Evolutionary conservation across 108 stramenopile genomes (phyloP).

Genomic region (Asterionellopsis glacialis): DNA sequence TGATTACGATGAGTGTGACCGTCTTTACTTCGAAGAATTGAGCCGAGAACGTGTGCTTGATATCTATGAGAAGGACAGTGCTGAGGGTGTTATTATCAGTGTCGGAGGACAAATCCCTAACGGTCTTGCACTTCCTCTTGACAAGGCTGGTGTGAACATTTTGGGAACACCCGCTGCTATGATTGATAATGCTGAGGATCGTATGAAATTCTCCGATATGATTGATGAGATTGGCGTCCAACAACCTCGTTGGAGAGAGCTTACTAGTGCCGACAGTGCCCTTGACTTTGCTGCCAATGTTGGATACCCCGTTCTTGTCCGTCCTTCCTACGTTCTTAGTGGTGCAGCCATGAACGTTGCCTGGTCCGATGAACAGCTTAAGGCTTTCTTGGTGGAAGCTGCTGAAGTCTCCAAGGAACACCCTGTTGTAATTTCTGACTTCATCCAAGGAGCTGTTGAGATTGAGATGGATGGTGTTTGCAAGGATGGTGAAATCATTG

Average conservation of each 20-base stretch:
- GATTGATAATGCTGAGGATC: constrained; percentile 99
- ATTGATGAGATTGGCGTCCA: constrained; percentile 95
- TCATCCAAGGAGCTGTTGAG: constrained; percentile 92
- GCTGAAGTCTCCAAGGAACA: constrained; percentile 93
- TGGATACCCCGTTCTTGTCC: constrained; percentile 93
- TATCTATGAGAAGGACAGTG: constrained; percentile 88
- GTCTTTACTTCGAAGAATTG: constrained; percentile 98
- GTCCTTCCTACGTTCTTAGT: constrained; percentile 95
- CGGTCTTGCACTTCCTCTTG: constrained; percentile 91
- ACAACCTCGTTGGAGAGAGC: constrained; percentile 95
- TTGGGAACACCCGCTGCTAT: constrained; percentile 90
- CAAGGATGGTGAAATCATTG: constrained; percentile 91
- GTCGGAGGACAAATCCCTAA: constrained; percentile 97
- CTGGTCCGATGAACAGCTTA: constrained; percentile 86
- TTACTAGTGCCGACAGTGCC: constrained; percentile 81
- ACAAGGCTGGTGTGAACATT: constrained; percentile 88
- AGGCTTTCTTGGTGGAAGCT: constrained; percentile 84
- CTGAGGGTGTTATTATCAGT: constrained; percentile 87
- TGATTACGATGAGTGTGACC: constrained; percentile 99
- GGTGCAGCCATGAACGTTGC: constrained; percentile 99
- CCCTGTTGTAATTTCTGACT: constrained; percentile 97
- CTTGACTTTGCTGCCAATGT: constrained; percentile 87
- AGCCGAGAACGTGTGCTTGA: constrained; percentile 92
- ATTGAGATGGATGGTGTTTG: constrained; percentile 98
- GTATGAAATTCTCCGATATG: constrained; percentile 93